phyloP scores from a whole-genome alignment of 2,329 filamentous ascomycete genomes.

The Fusarium sp. region DNA sequence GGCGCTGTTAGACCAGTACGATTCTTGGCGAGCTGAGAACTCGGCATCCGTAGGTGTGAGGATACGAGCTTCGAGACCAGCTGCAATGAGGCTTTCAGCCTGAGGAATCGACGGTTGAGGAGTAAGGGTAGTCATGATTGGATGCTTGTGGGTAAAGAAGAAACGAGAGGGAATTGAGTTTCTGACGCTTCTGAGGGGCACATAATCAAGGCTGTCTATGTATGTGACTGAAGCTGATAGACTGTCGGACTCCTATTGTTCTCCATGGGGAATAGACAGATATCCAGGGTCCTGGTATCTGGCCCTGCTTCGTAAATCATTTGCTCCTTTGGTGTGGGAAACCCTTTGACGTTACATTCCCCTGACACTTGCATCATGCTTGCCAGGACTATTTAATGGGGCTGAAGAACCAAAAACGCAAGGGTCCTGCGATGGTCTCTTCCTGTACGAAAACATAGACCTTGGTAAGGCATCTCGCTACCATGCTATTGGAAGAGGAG shows the following conservation, averaged over 20 bases:
- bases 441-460: neutral
- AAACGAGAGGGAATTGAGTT: neutral
- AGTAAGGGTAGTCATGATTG: constrained; percentile 7
- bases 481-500: neutral
- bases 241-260: neutral
- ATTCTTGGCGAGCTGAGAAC: constrained; percentile 24
- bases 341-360: neutral
- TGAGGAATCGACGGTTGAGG: neutral
- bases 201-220: neutral
- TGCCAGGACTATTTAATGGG: neutral
- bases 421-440: neutral
- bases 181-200: neutral
- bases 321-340: neutral
- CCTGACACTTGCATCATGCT: neutral
- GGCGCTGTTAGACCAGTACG: constrained; percentile 33
- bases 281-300: neutral
- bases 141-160: neutral
- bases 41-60: constrained; percentile 12
- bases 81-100: constrained; percentile 7
- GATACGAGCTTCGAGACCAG: constrained; percentile 16
- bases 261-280: neutral
- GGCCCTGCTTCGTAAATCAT: neutral
- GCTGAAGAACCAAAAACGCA: neutral
- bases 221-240: neutral
- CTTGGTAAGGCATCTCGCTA: neutral